Evolutionary conservation across 2,329 filamentous ascomycete species (phyloP), one percentile per base, ranked within the genome.

Genomic region (Phaeosphaeria sp.): DNA sequence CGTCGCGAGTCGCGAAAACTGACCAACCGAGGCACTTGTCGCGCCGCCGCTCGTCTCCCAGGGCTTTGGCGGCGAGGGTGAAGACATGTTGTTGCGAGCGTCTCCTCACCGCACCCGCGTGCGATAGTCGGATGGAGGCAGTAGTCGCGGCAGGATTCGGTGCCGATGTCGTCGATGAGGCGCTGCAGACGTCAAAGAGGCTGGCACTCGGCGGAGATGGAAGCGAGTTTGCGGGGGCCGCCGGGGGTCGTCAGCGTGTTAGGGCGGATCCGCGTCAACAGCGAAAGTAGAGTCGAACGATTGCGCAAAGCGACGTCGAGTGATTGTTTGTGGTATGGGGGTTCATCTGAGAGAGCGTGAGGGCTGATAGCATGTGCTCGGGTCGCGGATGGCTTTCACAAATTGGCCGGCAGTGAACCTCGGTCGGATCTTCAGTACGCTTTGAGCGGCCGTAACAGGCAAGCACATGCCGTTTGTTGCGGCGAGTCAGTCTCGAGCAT

Each of bases 51-150:
- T 86, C 78, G 90, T 87, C 81, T 99, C 95, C 95, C 95, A 99
- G 47, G 95, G 95, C 81, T 99, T 99, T 55, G 95, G 95, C 74
- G 95, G 95, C 78, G 94, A 97, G 64, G 82, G 81, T 65, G 84
- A 81, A 71, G 85, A 84, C 84, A 87, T 87, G 64, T 69, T 59
- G 71, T 47, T 52, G 43, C 50, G 45, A 60, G 53, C 66, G 51
- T 60, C 59, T 56, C 59, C 59, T 74, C 67, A 70, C 65, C 63
- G 60, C 61, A 57, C 63, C 56, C 56, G 64, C 63, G 62, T 63
- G 59, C 67, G 65, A 56, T 39, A 18, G 44, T 36, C 42, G 20
- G n/a, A 17, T 57, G 20, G 27, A 25, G 53, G 44, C 51, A 21
- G 51, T 55, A 47, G 57, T 47, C 27, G 56, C 56, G 43, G 59